Evolutionary conservation across 1,139 yeast genomes (phyloP).

Genomic region (Sugiyamaella grinbergsii): DNA sequence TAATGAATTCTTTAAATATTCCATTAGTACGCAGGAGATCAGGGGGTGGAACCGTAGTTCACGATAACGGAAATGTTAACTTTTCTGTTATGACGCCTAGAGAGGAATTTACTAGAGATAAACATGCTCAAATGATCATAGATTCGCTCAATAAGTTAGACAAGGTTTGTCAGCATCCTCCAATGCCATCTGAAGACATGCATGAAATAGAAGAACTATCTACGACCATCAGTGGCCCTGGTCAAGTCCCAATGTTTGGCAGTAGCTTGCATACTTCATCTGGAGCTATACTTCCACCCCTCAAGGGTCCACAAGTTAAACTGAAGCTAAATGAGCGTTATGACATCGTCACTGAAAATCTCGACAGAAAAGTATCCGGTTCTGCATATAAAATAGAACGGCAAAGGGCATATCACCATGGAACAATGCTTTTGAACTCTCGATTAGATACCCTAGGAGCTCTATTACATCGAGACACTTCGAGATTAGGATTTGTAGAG

Average conservation of each 20-base stretch:
- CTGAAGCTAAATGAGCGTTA: conserved; percentile 68
- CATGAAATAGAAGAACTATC: conserved; percentile 5
- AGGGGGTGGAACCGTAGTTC: conserved; percentile 98
- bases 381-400: conserved; percentile 85
- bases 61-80: conserved; percentile 89
- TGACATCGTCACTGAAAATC: conserved; percentile 62
- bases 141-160: conserved; percentile 49
- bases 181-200: background rate
- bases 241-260: background rate
- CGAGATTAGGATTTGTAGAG: conserved; percentile 51
- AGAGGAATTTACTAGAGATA: conserved; percentile 62
- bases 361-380: conserved; percentile 71
- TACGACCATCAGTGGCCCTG: conserved; percentile 6
- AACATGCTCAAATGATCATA: conserved; percentile 58
- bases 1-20: conserved; percentile 56
- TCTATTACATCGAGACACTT: conserved; percentile 54
- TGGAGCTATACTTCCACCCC: conserved; percentile 18
- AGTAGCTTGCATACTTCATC: conserved; percentile 10
- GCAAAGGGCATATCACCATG: conserved; percentile 91
- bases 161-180: conserved; percentile 14
- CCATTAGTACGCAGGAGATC: conserved; percentile 77
- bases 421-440: conserved; percentile 84
- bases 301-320: conserved; percentile 39
- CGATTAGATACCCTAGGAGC: conserved; percentile 58
- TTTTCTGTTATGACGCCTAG: conserved; percentile 79